A percentile compares a stretch with the other conserved stretches of the same genome.
These are phyloP conservation scores for apple (Malus domestica) DNA, from an alignment of 306 rosid genomes.

Conservation along the genomic window ASM211411v1 NC_041801.1:21345501-21346000, in stretches of 20 bases:
- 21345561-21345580: slow-evolving; percentile 70
- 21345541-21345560: slow-evolving; percentile 72
- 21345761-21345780: neutral
- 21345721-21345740: neutral
- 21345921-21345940: slow-evolving; percentile 37
- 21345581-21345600: slow-evolving; percentile 73
- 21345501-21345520: slow-evolving; percentile 60
- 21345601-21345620: slow-evolving; percentile 76
- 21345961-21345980: slow-evolving; percentile 38
- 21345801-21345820: neutral
- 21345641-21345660: slow-evolving; percentile 35
- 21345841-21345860: neutral
- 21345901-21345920: slow-evolving; percentile 44
- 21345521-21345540: slow-evolving; percentile 56
- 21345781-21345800: neutral
- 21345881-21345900: slow-evolving; percentile 9
- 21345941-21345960: slow-evolving; percentile 35
- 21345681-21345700: neutral
- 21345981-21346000: slow-evolving; percentile 37
- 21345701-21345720: neutral
- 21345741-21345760: neutral
- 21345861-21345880: neutral
- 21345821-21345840: neutral
- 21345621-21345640: slow-evolving; percentile 21
- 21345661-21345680: neutral